phyloP scores from a whole-genome alignment of 805 yeast species.

The Myxozyma mucilagina region DNA sequence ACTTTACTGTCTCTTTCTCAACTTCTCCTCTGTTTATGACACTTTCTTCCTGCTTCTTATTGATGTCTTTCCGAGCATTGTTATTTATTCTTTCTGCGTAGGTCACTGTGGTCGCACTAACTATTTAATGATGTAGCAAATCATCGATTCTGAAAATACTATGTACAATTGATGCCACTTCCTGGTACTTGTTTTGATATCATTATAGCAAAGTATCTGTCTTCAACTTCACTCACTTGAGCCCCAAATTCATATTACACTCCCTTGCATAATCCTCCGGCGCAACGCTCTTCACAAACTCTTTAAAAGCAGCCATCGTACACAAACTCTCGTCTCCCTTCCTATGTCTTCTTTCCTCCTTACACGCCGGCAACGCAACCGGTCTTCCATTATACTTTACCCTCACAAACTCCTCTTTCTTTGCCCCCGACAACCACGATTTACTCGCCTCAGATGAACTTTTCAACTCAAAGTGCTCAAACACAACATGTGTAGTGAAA shows the following conservation, averaged over 20 bases:
- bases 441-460: neutral
- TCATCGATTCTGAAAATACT: too few relatives aligned
- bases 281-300: slow-evolving; percentile 7
- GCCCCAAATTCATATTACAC: slow-evolving; percentile 2
- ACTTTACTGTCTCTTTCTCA: too few relatives aligned
- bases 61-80: too few relatives aligned
- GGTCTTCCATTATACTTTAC: slow-evolving; percentile 31
- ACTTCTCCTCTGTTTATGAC: too few relatives aligned
- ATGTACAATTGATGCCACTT: too few relatives aligned
- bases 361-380: slow-evolving; percentile 26
- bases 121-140: too few relatives aligned
- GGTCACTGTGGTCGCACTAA: too few relatives aligned
- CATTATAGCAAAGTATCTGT: neutral
- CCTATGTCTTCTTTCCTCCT: slow-evolving; percentile 7
- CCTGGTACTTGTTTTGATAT: too few relatives aligned
- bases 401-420: slow-evolving; percentile 20
- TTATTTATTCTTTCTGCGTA: too few relatives aligned
- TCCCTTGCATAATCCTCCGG: slow-evolving; percentile 9
- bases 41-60: too few relatives aligned
- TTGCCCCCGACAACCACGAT: neutral
- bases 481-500: slow-evolving; percentile 29
- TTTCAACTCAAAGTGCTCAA: slow-evolving; percentile 25
- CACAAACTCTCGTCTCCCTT: slow-evolving; percentile 17
- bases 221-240: neutral
- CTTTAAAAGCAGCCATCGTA: slow-evolving; percentile 18